A percentile compares a stretch with the other conserved stretches of the same genome.
Conservation (phyloP, 768 basidiomycete genomes). For the Mrakia hoshinonis region DNA sequence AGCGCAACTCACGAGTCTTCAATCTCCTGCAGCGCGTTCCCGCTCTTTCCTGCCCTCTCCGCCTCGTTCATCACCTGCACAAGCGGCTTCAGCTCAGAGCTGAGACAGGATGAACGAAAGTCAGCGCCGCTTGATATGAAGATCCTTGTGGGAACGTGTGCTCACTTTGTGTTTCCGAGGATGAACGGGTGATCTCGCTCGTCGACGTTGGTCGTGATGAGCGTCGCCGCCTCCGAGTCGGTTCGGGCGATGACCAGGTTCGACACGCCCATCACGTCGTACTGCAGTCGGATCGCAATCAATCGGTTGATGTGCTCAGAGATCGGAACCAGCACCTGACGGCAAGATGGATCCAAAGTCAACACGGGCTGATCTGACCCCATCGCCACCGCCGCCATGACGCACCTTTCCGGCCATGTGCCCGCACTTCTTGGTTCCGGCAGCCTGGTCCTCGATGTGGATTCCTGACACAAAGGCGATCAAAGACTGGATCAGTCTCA, state of each 20-base stretch:
- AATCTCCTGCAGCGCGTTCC: constrained; percentile 69
- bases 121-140: background rate
- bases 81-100: constrained; percentile 51
- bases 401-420: constrained; percentile 43
- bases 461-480: constrained; percentile 44
- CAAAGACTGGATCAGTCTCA: background rate
- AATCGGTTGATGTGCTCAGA: constrained; percentile 97
- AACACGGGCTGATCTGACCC: background rate
- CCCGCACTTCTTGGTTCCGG: constrained; percentile 53
- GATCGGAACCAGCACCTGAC: constrained; percentile 93
- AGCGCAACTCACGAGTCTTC: constrained; percentile 62
- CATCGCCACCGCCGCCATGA: background rate
- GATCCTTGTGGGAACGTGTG: background rate
- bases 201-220: constrained; percentile 94
- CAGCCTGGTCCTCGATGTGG: constrained; percentile 95
- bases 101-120: constrained; percentile 36
- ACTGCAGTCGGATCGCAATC: constrained; percentile 92
- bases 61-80: constrained; percentile 75
- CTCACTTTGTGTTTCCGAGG: constrained; percentile 69
- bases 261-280: constrained; percentile 95
- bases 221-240: constrained; percentile 93
- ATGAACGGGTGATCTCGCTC: constrained; percentile 97
- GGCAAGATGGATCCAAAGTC: constrained; percentile 40
- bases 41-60: constrained; percentile 67
- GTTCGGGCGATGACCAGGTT: constrained; percentile 90